These are phyloP conservation scores for Quillaja saponaria DNA, from an alignment of 306 rosid species.

Conservation along the genomic window DNA sequence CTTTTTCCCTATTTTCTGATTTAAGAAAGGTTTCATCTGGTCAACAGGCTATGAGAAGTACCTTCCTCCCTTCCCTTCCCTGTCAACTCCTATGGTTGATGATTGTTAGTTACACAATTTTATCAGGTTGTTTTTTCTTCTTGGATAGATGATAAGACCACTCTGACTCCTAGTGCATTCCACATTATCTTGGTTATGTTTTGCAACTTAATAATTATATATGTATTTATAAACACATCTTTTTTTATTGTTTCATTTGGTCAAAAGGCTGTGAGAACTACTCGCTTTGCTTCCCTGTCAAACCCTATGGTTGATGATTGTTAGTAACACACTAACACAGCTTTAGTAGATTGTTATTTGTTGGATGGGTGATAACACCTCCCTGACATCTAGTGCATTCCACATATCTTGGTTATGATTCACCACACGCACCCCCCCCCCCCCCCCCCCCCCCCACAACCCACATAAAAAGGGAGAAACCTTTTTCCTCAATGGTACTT, in stretches of 20 bases:
- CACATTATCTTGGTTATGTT: not conserved
- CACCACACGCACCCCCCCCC: too few species aligned
- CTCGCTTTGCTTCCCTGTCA: not conserved
- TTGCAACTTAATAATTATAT: not conserved
- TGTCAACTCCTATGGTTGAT: not conserved
- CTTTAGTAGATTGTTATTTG: constrained; percentile 4
- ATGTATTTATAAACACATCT: too few species aligned
- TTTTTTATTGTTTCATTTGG: not conserved
- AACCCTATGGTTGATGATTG: not conserved
- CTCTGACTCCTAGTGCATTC: too few species aligned
- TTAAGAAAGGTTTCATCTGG: not conserved
- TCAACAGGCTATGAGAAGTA: not conserved
- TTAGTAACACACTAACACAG: not conserved
- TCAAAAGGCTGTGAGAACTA: not conserved
- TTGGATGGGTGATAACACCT: not conserved
- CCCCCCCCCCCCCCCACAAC: too few species aligned
- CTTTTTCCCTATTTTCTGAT: too few species aligned
- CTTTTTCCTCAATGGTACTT: constrained; percentile 7
- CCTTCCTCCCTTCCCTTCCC: not conserved
- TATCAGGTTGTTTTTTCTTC: constrained; percentile 5
- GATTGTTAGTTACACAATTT: not conserved
- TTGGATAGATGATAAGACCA: not conserved
- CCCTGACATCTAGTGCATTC: too few species aligned
- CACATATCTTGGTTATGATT: too few species aligned
- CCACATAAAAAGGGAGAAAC: too few species aligned